Evolutionary conservation across 306 rosid genomes (phyloP).

Genomic region (Alnus glutinosa): DNA sequence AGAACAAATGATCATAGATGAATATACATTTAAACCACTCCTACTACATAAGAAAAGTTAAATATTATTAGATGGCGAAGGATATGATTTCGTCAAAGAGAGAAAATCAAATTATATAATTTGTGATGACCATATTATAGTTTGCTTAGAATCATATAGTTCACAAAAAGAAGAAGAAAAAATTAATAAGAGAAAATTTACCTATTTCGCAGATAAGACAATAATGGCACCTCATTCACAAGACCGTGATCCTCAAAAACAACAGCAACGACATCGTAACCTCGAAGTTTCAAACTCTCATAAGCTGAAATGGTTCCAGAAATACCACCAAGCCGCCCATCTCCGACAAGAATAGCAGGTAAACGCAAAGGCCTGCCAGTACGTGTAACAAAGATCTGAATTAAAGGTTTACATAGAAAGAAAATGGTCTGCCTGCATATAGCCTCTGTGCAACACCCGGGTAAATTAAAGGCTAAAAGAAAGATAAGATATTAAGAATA

Average conservation of each 20-base stretch:
- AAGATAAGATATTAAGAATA: too few relatives aligned
- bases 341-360: slow-evolving; percentile 90
- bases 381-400: slow-evolving; percentile 25
- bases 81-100: slow-evolving; percentile 3
- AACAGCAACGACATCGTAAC: slow-evolving; percentile 81
- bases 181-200: slow-evolving; percentile 29
- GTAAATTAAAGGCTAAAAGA: too few relatives aligned
- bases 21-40: slow-evolving; percentile 11
- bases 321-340: slow-evolving; percentile 88
- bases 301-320: slow-evolving; percentile 94
- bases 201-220: slow-evolving; percentile 73
- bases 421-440: neutral
- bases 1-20: slow-evolving; percentile 20
- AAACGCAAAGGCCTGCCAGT: slow-evolving; percentile 76
- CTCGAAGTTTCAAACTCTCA: slow-evolving; percentile 81
- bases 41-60: slow-evolving; percentile 10
- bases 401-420: neutral
- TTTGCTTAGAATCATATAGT: neutral
- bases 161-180: slow-evolving; percentile 21
- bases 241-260: slow-evolving; percentile 85
- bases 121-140: neutral
- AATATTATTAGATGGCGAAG: slow-evolving; percentile 4
- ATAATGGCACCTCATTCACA: slow-evolving; percentile 73
- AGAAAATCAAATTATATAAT: neutral
- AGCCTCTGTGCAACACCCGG: neutral